A percentile compares a stretch with the other conserved stretches of the same genome.
Evolutionary conservation across 306 rosid species (phyloP).

Genomic region (Datisca glomerata): DNA sequence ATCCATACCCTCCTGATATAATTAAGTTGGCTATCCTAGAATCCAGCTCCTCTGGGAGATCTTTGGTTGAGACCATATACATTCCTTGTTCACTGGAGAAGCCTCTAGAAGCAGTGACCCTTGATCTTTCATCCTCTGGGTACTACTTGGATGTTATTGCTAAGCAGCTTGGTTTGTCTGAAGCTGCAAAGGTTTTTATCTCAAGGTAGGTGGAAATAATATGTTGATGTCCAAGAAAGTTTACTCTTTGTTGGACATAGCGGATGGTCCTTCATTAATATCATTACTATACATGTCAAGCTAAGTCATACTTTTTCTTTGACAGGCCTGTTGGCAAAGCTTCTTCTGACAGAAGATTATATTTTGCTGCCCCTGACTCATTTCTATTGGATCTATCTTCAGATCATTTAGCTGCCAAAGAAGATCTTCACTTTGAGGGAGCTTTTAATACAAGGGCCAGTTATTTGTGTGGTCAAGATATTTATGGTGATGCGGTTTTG

Average conservation of each 20-base stretch:
- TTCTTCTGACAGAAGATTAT: conserved; percentile 75
- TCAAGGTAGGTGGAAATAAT: conserved; percentile 48
- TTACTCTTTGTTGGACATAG: conserved; percentile 1
- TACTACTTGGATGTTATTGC: conserved; percentile 81
- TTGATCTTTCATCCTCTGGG: conserved; percentile 40
- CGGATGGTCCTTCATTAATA: conserved; percentile 7
- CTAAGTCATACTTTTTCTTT: conserved; percentile 10
- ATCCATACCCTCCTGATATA: conserved; percentile 47
- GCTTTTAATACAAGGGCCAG: conserved; percentile 62
- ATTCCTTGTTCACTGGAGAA: conserved; percentile 59
- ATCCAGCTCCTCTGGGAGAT: conserved; percentile 22
- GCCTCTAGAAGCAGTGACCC: conserved; percentile 39
- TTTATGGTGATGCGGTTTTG: conserved; percentile 77
- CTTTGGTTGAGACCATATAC: conserved; percentile 33
- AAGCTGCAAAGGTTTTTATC: conserved; percentile 49
- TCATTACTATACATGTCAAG: conserved; percentile 1
- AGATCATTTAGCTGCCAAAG: conserved; percentile 28
- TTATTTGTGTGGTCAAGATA: conserved; percentile 68
- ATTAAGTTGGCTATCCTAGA: conserved; percentile 23
- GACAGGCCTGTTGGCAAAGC: conserved; percentile 80
- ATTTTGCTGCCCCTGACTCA: conserved; percentile 47
- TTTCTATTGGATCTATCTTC: conserved; percentile 31
- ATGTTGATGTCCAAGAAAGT: conserved; percentile 3
- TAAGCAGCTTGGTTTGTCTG: conserved; percentile 56
- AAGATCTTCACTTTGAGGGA: conserved; percentile 27